These are phyloP conservation scores for Solanum commersonii DNA, from an alignment of 257 asterid genomes.

Conservation along the genomic window DNA sequence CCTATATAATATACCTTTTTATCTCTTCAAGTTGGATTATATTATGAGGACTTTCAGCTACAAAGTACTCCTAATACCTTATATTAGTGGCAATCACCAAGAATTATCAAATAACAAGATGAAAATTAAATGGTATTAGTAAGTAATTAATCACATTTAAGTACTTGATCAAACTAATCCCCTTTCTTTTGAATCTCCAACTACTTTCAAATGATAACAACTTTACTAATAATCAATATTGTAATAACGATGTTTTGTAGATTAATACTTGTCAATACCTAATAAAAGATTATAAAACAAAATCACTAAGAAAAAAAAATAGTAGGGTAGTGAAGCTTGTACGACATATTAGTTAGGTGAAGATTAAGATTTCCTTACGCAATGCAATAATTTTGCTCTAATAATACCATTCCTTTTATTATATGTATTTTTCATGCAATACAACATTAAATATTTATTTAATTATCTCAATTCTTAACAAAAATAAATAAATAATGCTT, in stretches of 20 bases:
- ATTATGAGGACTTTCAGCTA: neutral
- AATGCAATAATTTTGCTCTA: neutral
- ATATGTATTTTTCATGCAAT: conserved; percentile 3
- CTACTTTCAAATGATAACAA: neutral
- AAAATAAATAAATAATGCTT: neutral
- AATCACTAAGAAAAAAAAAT: neutral
- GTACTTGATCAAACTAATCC: neutral
- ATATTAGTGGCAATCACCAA: neutral
- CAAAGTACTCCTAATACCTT: neutral
- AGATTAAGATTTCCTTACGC: neutral
- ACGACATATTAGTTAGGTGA: neutral
- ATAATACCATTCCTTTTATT: neutral
- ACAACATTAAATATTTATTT: conserved; percentile 12
- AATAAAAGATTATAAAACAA: neutral
- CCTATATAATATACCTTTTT: neutral
- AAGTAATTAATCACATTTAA: neutral
- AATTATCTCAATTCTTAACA: neutral
- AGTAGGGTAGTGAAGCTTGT: neutral
- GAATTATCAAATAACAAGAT: neutral
- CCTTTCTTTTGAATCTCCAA: neutral
- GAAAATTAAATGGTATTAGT: neutral
- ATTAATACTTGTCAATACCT: neutral
- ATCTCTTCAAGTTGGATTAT: neutral
- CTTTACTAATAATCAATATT: neutral
- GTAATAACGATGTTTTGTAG: neutral